phyloP scores from a whole-genome alignment of 2,329 filamentous ascomycete species.

The Peltaster fructicola region DNA sequence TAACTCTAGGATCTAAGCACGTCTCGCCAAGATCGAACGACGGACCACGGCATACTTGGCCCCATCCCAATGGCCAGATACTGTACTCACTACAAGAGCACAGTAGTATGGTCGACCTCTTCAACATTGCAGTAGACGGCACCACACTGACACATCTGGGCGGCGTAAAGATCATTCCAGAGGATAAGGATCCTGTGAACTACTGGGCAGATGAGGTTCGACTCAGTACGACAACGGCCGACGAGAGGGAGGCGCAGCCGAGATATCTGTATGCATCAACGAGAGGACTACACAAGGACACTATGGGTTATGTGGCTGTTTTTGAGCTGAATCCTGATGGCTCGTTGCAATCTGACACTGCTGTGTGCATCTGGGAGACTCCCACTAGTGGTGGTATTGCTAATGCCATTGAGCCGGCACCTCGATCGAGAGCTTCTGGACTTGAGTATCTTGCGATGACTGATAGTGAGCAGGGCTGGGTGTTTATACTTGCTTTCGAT shows the following conservation, averaged over 20 bases:
- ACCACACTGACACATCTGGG: conserved; percentile 13
- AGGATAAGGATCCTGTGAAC: conserved; percentile 14
- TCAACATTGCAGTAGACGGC: conserved; percentile 13
- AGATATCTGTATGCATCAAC: conserved; percentile 19
- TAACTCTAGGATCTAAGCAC: conserved; percentile 14
- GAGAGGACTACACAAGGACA: conserved; percentile 15
- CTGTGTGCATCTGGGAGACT: conserved; percentile 18
- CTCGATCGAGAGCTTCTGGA: conserved; percentile 6
- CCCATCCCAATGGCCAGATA: conserved; percentile 17
- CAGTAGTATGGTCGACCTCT: conserved; percentile 20
- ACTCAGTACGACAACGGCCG: conserved; percentile 10
- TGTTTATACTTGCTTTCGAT: conserved; percentile 18
- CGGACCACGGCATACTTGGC: conserved; percentile 19
- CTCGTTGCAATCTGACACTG: conserved; percentile 10
- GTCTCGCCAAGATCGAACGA: conserved; percentile 15
- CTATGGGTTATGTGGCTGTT: conserved; percentile 18
- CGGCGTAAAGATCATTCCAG: conserved; percentile 16
- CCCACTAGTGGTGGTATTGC: conserved; percentile 19
- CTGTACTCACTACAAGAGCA: conserved; percentile 21
- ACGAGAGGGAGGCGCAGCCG: no score
- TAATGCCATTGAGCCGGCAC: conserved; percentile 19
- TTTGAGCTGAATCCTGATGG: conserved; percentile 13
- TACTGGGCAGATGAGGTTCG: conserved; percentile 22
- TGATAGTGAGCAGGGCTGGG: conserved; percentile 18
- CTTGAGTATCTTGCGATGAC: conserved; percentile 18